These are phyloP conservation scores for Starmerella stigmatis DNA, from an alignment of 805 yeast species.

Conservation along the genomic window DNA sequence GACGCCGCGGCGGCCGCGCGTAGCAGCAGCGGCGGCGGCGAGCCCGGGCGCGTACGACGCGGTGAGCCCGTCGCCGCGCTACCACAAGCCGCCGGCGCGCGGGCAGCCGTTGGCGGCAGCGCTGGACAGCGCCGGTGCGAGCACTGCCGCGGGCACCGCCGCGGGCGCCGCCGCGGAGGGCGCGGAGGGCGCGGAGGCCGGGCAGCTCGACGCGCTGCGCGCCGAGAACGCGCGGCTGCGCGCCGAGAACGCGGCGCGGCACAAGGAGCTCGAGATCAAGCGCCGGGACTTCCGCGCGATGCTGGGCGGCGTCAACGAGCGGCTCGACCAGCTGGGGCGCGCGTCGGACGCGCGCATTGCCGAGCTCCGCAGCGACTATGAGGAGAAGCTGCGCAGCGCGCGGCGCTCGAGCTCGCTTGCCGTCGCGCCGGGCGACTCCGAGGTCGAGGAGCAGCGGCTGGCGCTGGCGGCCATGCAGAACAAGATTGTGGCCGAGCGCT, in stretches of 20 bases:
- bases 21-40: not conserved
- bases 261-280: constrained; percentile 27
- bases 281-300: constrained; percentile 29
- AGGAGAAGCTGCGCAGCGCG: constrained; percentile 21
- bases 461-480: constrained; percentile 32
- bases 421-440: constrained; percentile 11
- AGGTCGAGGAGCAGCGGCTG: constrained; percentile 28
- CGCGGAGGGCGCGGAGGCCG: not conserved
- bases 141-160: not conserved
- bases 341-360: constrained; percentile 23
- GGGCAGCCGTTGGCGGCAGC: not conserved
- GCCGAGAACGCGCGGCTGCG: constrained; percentile 26
- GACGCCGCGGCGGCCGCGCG: not conserved
- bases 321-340: constrained; percentile 22
- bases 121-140: too few relatives aligned
- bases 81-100: constrained; percentile 21
- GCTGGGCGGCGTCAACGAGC: constrained; percentile 21
- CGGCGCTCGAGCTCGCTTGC: constrained; percentile 18
- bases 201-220: constrained; percentile 8
- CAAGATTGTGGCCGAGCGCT: constrained; percentile 27
- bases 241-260: constrained; percentile 27
- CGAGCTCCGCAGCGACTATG: constrained; percentile 21
- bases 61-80: constrained; percentile 21
- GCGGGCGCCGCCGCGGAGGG: not conserved
- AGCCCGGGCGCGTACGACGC: constrained; percentile 4